Conservation (phyloP, 1,284 basidiomycete species). For the Tylopilus orsonianus region DNA sequence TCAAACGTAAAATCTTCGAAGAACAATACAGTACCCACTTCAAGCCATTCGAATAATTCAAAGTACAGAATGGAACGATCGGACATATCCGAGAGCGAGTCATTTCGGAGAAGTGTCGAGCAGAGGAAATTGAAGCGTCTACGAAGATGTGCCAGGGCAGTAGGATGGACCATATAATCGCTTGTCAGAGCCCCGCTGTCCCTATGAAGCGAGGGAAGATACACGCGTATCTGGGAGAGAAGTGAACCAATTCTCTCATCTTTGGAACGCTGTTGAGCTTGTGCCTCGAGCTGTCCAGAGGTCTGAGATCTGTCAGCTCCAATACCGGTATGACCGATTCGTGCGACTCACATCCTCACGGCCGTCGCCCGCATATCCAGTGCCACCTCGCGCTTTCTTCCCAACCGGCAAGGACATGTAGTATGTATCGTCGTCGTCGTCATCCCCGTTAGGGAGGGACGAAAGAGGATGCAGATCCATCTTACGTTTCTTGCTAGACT, state of each 20-base stretch:
- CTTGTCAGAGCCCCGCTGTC: slow-evolving; percentile 71
- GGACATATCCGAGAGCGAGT: slow-evolving; percentile 90
- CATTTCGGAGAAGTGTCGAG: slow-evolving; percentile 82
- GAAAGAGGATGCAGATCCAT: slow-evolving; percentile 36
- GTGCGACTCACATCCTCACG: slow-evolving; percentile 73
- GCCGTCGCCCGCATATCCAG: slow-evolving; percentile 78
- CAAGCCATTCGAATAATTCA: slow-evolving; percentile 87
- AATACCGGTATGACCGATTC: neutral
- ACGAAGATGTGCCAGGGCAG: slow-evolving; percentile 83
- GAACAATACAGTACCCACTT: slow-evolving; percentile 48
- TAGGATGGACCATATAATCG: slow-evolving; percentile 87
- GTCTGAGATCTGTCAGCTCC: slow-evolving; percentile 44
- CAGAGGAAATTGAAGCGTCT: slow-evolving; percentile 85
- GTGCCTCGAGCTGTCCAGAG: slow-evolving; percentile 75
- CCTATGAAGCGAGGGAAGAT: slow-evolving; percentile 77
- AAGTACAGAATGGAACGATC: slow-evolving; percentile 85
- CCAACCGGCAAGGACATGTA: slow-evolving; percentile 44
- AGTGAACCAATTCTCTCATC: slow-evolving; percentile 71
- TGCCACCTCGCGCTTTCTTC: slow-evolving; percentile 72
- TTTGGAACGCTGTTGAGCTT: slow-evolving; percentile 65
- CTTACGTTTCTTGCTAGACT: slow-evolving; percentile 54
- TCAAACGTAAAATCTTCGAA: slow-evolving; percentile 4
- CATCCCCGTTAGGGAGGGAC: slow-evolving; percentile 39
- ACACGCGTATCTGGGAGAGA: slow-evolving; percentile 69
- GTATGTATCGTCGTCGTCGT: slow-evolving; percentile 58